These are phyloP conservation scores for Rhamnella rubrinervis DNA, from an alignment of 331 rosid genomes.

Conservation along the genomic window DNA sequence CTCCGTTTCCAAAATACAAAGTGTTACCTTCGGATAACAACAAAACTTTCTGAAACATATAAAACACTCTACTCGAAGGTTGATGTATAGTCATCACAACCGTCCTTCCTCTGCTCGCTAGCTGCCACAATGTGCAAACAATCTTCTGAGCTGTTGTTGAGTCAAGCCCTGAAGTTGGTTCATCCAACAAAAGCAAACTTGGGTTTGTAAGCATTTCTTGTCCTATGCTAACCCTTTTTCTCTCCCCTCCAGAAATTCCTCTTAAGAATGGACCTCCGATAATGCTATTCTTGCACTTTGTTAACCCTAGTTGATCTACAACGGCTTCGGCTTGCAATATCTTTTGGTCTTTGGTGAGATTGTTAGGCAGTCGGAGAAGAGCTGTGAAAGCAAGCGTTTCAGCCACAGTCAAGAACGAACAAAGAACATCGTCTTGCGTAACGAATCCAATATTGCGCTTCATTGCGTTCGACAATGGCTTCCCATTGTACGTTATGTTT, in stretches of 20 bases:
- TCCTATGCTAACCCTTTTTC: constrained; percentile 80
- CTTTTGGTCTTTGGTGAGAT: constrained; percentile 41
- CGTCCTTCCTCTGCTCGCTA: constrained; percentile 62
- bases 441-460: constrained; percentile 73
- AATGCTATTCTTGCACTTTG: constrained; percentile 52
- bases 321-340: constrained; percentile 37
- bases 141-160: constrained; percentile 78
- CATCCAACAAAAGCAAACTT: constrained; percentile 67
- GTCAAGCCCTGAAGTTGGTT: constrained; percentile 81
- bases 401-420: constrained; percentile 62
- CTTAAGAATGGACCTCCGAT: constrained; percentile 45
- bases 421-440: constrained; percentile 73
- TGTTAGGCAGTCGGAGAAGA: constrained; percentile 60
- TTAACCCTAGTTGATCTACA: constrained; percentile 59
- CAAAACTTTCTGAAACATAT: constrained; percentile 66
- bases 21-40: constrained; percentile 62
- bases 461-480: constrained; percentile 48
- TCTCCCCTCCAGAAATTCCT: constrained; percentile 84
- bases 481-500: constrained; percentile 53
- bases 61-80: constrained; percentile 70
- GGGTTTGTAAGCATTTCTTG: constrained; percentile 78
- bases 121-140: constrained; percentile 58
- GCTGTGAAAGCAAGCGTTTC: constrained; percentile 78
- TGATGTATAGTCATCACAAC: constrained; percentile 80
- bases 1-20: constrained; percentile 53